Conservation (phyloP, 768 basidiomycete genomes). For the Lactarius sp. region DNA sequence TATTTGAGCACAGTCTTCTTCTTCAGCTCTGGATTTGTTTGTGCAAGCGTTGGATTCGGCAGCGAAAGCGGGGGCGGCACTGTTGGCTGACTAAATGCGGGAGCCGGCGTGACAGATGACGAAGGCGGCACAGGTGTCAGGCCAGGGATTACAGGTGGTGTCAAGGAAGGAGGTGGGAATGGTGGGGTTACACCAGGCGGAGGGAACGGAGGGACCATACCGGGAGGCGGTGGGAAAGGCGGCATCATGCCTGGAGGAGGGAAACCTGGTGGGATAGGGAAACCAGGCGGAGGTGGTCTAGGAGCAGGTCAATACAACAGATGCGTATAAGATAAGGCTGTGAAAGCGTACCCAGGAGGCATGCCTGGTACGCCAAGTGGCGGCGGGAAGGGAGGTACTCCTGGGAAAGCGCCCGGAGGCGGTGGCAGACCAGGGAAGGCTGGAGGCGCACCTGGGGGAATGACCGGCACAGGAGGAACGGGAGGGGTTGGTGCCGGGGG, state of each 20-base stretch:
- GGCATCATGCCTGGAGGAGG: slow-evolving; percentile 32
- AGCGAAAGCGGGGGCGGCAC: slow-evolving; percentile 36
- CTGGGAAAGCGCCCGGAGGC: slow-evolving; percentile 38
- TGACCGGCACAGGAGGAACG: slow-evolving; percentile 34
- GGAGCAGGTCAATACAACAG: slow-evolving; percentile 33
- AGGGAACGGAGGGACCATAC: slow-evolving; percentile 24
- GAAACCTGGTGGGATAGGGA: slow-evolving; percentile 33
- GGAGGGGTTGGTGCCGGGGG: slow-evolving; percentile 36
- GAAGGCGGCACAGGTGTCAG: slow-evolving; percentile 30
- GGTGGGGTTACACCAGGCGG: slow-evolving; percentile 32
- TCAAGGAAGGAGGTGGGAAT: slow-evolving; percentile 28
- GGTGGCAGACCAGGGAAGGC: slow-evolving; percentile 43
- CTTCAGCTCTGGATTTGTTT: slow-evolving; percentile 71
- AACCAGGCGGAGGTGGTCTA: slow-evolving; percentile 32
- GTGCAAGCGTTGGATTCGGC: slow-evolving; percentile 53
- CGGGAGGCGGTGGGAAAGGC: slow-evolving; percentile 27
- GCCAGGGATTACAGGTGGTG: slow-evolving; percentile 30
- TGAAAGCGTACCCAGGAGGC: slow-evolving; percentile 37
- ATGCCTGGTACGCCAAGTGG: slow-evolving; percentile 35
- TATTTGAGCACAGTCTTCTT: slow-evolving; percentile 72
- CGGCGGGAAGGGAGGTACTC: slow-evolving; percentile 34
- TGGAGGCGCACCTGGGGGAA: slow-evolving; percentile 41
- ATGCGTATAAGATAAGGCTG: slow-evolving; percentile 33
- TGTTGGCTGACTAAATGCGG: slow-evolving; percentile 21
- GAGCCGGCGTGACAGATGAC: slow-evolving; percentile 28